Evolutionary conservation across 768 basidiomycete genomes (phyloP).

Genomic region (Calocybe gangraenosa): DNA sequence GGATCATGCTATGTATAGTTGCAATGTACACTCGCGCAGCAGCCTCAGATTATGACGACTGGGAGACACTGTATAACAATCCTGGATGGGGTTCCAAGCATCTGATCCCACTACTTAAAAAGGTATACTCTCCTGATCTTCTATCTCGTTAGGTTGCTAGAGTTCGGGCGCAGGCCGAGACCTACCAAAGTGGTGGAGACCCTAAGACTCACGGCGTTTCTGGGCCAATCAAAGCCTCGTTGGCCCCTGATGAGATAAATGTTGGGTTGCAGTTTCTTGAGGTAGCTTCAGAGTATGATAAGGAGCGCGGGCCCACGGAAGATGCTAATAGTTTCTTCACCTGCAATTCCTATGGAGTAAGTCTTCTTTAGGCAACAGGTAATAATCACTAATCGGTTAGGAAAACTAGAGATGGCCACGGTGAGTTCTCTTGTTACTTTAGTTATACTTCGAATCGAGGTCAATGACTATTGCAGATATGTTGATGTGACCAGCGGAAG

Average conservation of each 20-base stretch:
- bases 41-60: slow-evolving; percentile 64
- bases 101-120: slow-evolving; percentile 53
- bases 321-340: slow-evolving; percentile 46
- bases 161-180: slow-evolving; percentile 34
- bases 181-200: slow-evolving; percentile 26
- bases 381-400: too few species aligned
- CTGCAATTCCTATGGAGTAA: slow-evolving; percentile 44
- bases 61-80: slow-evolving; percentile 48
- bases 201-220: slow-evolving; percentile 39
- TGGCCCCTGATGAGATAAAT: slow-evolving; percentile 30
- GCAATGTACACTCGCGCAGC: slow-evolving; percentile 55
- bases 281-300: slow-evolving; percentile 43
- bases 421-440: slow-evolving; percentile 33
- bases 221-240: slow-evolving; percentile 51
- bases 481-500: slow-evolving; percentile 44
- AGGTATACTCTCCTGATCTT: too few species aligned
- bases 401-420: slow-evolving; percentile 53
- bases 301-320: slow-evolving; percentile 35
- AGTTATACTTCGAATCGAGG: not conserved
- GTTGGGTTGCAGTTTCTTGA: slow-evolving; percentile 49
- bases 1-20: slow-evolving; percentile 21
- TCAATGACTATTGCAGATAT: slow-evolving; percentile 53
- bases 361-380: too few species aligned
- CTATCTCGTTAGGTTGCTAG: too few species aligned
- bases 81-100: slow-evolving; percentile 58